Evolutionary conservation across 2,329 filamentous ascomycete species (phyloP).

Genomic region (Phoma sp.): DNA sequence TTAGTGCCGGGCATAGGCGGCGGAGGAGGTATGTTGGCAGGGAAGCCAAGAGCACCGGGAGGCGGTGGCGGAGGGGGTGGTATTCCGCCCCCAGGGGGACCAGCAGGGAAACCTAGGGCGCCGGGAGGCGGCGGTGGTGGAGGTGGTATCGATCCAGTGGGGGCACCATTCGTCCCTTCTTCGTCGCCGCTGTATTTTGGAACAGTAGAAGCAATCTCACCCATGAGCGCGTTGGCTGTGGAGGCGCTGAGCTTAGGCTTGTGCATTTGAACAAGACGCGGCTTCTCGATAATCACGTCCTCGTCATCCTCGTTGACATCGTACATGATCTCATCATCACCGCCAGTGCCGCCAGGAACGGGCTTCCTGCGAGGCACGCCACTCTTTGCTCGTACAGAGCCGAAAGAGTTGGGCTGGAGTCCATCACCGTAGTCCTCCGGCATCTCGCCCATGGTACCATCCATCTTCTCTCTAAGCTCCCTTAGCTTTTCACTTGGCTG

Average conservation of each 20-base stretch:
- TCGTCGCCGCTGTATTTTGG: conserved; percentile 76
- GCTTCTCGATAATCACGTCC: conserved; percentile 75
- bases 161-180: conserved; percentile 72
- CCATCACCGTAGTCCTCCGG: conserved; percentile 51
- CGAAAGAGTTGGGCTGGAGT: conserved; percentile 74
- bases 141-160: conserved; percentile 73
- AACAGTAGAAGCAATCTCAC: conserved; percentile 77
- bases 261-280: conserved; percentile 78
- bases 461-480: conserved; percentile 94
- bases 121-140: conserved; percentile 56
- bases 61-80: conserved; percentile 58
- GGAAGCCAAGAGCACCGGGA: conserved; percentile 48
- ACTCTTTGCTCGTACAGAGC: conserved; percentile 51
- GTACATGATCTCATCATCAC: conserved; percentile 46
- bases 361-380: conserved; percentile 49
- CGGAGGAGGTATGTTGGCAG: conserved; percentile 49
- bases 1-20: conserved; percentile 56
- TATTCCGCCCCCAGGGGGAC: conserved; percentile 53
- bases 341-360: conserved; percentile 46
- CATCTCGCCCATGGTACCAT: conserved; percentile 61
- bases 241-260: conserved; percentile 69
- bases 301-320: conserved; percentile 58
- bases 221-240: conserved; percentile 70
- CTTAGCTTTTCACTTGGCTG: conserved; percentile 91
- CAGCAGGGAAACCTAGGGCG: conserved; percentile 48